These are phyloP conservation scores for Lentinula boryana DNA, from an alignment of 768 basidiomycete genomes.

Conservation along the genomic window DNA sequence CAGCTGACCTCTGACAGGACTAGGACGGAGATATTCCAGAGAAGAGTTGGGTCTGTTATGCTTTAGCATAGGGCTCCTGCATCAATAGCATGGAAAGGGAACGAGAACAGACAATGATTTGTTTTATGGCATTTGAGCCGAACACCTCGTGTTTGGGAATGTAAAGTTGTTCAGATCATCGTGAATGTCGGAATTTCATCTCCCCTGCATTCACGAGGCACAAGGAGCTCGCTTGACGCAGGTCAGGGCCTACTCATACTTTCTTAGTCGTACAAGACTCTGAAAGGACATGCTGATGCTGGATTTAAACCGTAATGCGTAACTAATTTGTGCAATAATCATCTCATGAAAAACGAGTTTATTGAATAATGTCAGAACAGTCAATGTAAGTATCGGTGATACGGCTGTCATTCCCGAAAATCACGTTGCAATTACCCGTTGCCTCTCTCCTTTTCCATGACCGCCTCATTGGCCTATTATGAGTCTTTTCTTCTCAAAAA, in stretches of 20 bases:
- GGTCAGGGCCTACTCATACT: too few relatives aligned
- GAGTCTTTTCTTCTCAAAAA: conserved; percentile 82
- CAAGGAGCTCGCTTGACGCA: background rate
- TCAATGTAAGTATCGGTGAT: background rate
- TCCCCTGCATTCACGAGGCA: background rate
- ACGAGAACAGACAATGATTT: background rate
- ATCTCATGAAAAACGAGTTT: too few relatives aligned
- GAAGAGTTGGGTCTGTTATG: conserved; percentile 13
- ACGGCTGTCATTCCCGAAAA: background rate
- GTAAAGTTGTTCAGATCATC: conserved; percentile 2
- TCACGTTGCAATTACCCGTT: background rate
- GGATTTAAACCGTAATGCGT: too few relatives aligned
- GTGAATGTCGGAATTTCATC: background rate
- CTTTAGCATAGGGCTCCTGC: conserved; percentile 11
- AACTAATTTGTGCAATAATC: too few relatives aligned
- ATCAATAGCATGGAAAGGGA: conserved; percentile 11
- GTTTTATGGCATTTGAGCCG: conserved; percentile 2
- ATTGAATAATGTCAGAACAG: background rate
- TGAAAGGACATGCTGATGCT: too few relatives aligned
- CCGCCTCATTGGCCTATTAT: conserved; percentile 63
- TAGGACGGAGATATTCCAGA: conserved; percentile 53
- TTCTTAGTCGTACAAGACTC: too few relatives aligned
- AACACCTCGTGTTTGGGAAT: conserved; percentile 3
- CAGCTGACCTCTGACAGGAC: conserved; percentile 69
- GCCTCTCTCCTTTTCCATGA: conserved; percentile 34